Conservation (phyloP, 208 protist species). For the Angomonas deanei region DNA sequence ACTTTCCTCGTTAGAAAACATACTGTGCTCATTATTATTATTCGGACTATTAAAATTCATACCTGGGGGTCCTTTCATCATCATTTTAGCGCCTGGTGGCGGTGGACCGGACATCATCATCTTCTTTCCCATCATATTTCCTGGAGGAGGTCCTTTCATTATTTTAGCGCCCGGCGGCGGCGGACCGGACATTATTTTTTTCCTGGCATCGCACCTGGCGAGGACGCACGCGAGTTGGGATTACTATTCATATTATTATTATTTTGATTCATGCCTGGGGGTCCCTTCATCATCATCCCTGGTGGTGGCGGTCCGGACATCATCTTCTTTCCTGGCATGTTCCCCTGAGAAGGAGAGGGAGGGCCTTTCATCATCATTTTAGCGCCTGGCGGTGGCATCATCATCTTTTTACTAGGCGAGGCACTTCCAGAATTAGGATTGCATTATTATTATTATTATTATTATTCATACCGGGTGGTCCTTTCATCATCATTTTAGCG, state of each 20-base stretch:
- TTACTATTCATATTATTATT: no score
- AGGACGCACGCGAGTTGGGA: no score
- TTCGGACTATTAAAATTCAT: no score
- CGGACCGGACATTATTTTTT: no score
- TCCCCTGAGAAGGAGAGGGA: constrained; percentile 1
- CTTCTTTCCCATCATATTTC: neutral
- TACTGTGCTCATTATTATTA: neutral
- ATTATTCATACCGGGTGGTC: no score
- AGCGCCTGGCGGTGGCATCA: neutral
- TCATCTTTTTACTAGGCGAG: no score
- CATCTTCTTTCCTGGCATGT: neutral
- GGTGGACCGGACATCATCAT: neutral
- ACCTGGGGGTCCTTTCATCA: neutral
- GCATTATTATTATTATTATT: no score
- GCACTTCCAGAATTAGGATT: no score
- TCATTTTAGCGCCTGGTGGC: neutral
- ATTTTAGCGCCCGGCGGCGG: constrained; percentile 1
- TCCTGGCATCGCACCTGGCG: no score
- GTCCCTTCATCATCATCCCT: neutral
- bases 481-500: neutral
- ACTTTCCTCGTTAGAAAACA: neutral
- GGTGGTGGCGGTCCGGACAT: neutral
- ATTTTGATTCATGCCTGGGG: no score
- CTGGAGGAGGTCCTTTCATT: no score
- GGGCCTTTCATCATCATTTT: neutral